A percentile compares a stretch with the other conserved stretches of the same genome.
phyloP scores from a whole-genome alignment of 2,329 filamentous ascomycete species.

The Clonostachys sp. region DNA sequence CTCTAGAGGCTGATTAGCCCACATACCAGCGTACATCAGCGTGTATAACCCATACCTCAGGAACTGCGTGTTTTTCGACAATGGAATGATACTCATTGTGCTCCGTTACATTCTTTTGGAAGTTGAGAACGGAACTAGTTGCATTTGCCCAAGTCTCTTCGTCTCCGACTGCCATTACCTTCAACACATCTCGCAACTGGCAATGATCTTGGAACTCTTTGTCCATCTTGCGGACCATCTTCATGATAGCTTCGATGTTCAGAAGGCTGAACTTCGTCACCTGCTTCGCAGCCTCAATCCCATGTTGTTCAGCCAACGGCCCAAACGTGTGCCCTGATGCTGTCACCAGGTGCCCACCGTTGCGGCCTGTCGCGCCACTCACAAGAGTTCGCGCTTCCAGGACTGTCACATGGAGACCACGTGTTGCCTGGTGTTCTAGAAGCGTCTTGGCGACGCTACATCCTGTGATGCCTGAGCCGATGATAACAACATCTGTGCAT shows the following conservation, averaged over 20 bases:
- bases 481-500: constrained; percentile 14
- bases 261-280: background rate
- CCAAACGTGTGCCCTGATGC: constrained; percentile 31
- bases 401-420: constrained; percentile 9
- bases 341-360: constrained; percentile 18
- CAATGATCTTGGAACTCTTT: constrained; percentile 7
- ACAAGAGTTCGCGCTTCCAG: constrained; percentile 17
- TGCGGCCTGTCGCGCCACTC: constrained; percentile 21
- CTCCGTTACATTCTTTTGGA: constrained; percentile 4
- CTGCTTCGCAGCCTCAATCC: background rate
- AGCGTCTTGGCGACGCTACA: constrained; percentile 16
- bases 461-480: constrained; percentile 21
- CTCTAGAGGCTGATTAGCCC: constrained; percentile 5
- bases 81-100: constrained; percentile 8
- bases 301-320: constrained; percentile 4
- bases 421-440: constrained; percentile 8
- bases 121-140: too few relatives aligned
- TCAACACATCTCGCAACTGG: constrained; percentile 9
- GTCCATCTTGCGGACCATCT: constrained; percentile 9
- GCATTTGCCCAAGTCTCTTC: constrained; percentile 4
- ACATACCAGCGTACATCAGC: too few relatives aligned
- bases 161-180: constrained; percentile 1
- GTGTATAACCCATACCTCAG: constrained; percentile 8
- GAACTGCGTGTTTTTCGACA: constrained; percentile 8
- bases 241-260: background rate